Evolutionary conservation across 73 alveolate species (phyloP).

Genomic region (Paramecium primaurelia): DNA sequence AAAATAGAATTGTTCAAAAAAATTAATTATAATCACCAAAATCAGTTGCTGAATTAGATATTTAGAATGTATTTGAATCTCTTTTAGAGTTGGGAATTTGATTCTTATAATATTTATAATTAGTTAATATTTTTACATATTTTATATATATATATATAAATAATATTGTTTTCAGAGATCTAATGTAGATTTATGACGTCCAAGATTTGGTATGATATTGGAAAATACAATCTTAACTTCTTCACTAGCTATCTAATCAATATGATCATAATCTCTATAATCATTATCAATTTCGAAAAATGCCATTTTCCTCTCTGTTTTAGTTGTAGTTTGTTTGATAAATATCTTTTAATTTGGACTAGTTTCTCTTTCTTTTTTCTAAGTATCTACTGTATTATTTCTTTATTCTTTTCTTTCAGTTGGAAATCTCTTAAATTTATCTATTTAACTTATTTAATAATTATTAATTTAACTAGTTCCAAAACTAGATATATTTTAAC

Average conservation of each 20-base stretch:
- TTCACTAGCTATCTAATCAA: constrained; percentile 19
- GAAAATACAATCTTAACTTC: neutral
- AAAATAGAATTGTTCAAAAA: constrained; percentile 45
- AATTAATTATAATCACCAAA: neutral
- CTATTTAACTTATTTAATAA: neutral
- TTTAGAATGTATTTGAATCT: constrained; percentile 57
- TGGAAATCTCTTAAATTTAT: neutral
- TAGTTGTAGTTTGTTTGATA: constrained; percentile 10
- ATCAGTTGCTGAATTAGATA: constrained; percentile 54
- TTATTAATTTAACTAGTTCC: constrained; percentile 7
- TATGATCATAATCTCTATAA: constrained; percentile 19
- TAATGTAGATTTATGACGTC: neutral
- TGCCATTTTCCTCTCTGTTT: constrained; percentile 49
- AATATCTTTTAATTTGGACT: neutral
- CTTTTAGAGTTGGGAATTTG: constrained; percentile 68
- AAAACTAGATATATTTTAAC: constrained; percentile 27
- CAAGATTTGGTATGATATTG: neutral
- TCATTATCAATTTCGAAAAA: constrained; percentile 12
- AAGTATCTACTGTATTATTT: neutral
- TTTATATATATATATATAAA: neutral
- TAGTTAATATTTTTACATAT: no score
- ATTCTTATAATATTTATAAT: neutral
- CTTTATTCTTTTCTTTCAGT: constrained; percentile 18
- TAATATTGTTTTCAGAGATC: neutral
- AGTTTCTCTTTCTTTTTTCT: neutral